Conservation (phyloP, 352 stramenopile species). For the Peronospora farinosa region DNA sequence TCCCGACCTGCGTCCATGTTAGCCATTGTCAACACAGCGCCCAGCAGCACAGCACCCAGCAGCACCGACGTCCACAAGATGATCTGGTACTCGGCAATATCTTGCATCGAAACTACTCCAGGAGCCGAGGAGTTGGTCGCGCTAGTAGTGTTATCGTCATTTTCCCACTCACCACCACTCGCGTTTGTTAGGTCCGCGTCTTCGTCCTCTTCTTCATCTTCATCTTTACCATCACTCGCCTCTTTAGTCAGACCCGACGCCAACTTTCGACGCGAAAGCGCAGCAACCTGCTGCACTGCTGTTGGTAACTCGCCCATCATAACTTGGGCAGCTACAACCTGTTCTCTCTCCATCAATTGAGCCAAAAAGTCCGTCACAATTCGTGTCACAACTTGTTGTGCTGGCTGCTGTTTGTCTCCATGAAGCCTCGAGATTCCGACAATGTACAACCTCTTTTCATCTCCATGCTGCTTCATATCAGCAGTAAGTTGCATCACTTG, state of each 20-base stretch:
- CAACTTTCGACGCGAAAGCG: conserved; percentile 29
- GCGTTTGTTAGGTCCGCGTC: conserved; percentile 15
- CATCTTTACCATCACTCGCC: conserved; percentile 11
- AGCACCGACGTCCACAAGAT: conserved; percentile 75
- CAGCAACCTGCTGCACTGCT: conserved; percentile 18
- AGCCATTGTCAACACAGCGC: conserved; percentile 42
- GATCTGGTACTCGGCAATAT: conserved; percentile 78
- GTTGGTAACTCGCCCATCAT: conserved; percentile 23
- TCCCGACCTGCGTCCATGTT: conserved; percentile 73
- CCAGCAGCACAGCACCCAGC: conserved; percentile 21
- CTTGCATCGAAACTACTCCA: conserved; percentile 39
- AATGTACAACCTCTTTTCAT: conserved; percentile 31
- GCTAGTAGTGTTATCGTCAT: conserved; percentile 21
- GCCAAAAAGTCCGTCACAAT: conserved; percentile 34
- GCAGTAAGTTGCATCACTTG: conserved; percentile 29
- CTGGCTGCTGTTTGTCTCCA: conserved; percentile 23
- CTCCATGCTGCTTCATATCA: conserved; percentile 13
- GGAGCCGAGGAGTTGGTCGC: conserved; percentile 20
- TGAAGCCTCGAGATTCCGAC: conserved; percentile 28
- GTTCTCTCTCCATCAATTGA: conserved; percentile 32
- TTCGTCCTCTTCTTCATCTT: conserved; percentile 10
- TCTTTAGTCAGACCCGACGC: conserved; percentile 12
- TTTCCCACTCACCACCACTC: conserved; percentile 21
- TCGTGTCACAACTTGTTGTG: conserved; percentile 21
- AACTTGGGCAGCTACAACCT: conserved; percentile 31